Evolutionary conservation across 2,329 filamentous ascomycete genomes (phyloP), one percentile per base, ranked within the genome.

Genomic region (Pseudopyricularia javanii): DNA sequence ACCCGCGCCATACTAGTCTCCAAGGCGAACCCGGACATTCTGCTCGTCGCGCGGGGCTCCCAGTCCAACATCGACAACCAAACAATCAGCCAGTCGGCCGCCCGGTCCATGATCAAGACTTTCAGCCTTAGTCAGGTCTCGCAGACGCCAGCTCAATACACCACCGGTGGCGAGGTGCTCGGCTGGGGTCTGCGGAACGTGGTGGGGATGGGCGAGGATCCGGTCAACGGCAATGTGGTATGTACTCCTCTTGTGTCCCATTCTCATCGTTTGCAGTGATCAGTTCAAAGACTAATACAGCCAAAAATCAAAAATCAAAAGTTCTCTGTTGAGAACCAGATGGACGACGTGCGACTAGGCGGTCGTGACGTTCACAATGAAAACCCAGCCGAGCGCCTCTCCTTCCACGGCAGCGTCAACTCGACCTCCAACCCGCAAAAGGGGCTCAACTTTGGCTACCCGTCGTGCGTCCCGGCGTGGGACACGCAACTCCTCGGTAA

Each of bases 111-210:
- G 56, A 76, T 89, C 61, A 83, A 82, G 57, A 77, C 78, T 32
- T 77, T 74, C 58, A 69, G 74, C 60, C 55, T 71, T 24, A 54
- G 58, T 54, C 70, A 73, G 51, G 59, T 63, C 15, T 26, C 59
- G 24, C 11, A 60, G 20, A 53, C 58, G 40, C 53, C 59, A 3
- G 70, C 69, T 60, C 59, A 71, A 1, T 80, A 73, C 48, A 71
- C 74, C 32, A 58, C 68, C 65, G 58, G 78, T 15, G 77, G 77
- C 3, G 57, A 63, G 14, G 59, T 77, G 0, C 66, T 80, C 3
- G 78, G 83, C 15, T 89, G 84, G 84, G 86, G 86, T 8, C 70
- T 90, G 52, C 74, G 85, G 30, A 89, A 89, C 63, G 82, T 82
- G 1, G 55, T 56, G 4, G 86, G 85, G 9, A 68, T 89, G 5